phyloP scores from a whole-genome alignment of 179 eudicot species.

The Sideroxylon spinosum region DNA sequence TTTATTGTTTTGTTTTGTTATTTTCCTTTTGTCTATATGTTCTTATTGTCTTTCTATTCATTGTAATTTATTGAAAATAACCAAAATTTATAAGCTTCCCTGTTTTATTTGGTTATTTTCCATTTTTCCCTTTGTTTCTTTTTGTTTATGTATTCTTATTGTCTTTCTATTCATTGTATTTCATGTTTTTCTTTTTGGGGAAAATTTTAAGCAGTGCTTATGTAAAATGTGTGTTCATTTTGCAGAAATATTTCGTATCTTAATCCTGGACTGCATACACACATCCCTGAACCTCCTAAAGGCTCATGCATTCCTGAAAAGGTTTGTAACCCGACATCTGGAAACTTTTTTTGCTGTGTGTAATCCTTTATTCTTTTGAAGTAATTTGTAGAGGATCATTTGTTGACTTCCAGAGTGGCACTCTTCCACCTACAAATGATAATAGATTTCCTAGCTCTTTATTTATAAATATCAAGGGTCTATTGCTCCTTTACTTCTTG shows the following conservation, averaged over 20 bases:
- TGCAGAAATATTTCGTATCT: conserved; percentile 73
- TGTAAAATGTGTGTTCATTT: conserved; percentile 16
- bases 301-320: conserved; percentile 65
- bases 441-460: neutral
- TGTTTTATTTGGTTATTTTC: no score
- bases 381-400: neutral
- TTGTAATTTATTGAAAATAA: neutral
- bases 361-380: neutral
- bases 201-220: neutral
- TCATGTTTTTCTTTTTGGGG: neutral
- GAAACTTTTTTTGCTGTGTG: conserved; percentile 1
- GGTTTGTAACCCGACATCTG: conserved; percentile 37
- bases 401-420: neutral
- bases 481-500: neutral
- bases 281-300: conserved; percentile 57
- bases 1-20: neutral
- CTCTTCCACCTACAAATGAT: neutral
- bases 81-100: no score
- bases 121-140: neutral
- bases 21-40: neutral
- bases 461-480: neutral
- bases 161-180: neutral
- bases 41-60: neutral
- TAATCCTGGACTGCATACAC: conserved; percentile 64
- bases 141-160: neutral